Evolutionary conservation across 148 eudicot species (phyloP).

Genomic region (Chenopodium suecicum): DNA sequence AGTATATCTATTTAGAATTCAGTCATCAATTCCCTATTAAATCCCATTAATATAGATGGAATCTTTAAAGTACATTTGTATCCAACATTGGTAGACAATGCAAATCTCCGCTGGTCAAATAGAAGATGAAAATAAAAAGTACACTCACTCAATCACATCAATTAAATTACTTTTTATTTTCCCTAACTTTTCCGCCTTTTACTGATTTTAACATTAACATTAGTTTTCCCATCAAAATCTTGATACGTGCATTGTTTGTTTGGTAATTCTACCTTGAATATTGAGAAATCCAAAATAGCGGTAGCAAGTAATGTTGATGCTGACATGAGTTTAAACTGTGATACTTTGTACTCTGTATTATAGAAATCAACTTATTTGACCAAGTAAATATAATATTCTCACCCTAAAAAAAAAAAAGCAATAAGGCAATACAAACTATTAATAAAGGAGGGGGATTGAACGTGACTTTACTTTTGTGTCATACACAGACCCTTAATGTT

Average conservation of each 20-base stretch:
- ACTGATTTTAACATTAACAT: background rate
- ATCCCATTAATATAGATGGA: background rate
- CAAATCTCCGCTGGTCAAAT: background rate
- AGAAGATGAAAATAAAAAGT: background rate
- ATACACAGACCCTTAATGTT: too few relatives aligned
- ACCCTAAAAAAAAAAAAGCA: too few relatives aligned
- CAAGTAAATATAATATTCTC: background rate
- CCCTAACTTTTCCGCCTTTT: background rate
- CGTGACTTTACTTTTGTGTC: too few relatives aligned
- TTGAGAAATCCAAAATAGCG: background rate
- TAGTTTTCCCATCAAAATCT: background rate
- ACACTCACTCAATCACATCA: background rate
- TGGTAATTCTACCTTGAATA: background rate
- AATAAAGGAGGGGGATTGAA: too few relatives aligned
- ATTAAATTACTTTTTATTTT: too few relatives aligned
- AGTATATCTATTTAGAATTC: too few relatives aligned
- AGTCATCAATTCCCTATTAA: too few relatives aligned
- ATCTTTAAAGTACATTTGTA: background rate
- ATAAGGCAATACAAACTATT: too few relatives aligned
- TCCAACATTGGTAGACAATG: background rate
- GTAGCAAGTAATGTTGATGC: background rate
- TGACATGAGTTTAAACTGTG: slow-evolving; percentile 5
- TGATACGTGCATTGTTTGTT: background rate
- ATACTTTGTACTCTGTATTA: too few relatives aligned
- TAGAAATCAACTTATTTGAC: slow-evolving; percentile 5